Evolutionary conservation across 2,329 filamentous ascomycete genomes (phyloP).

Genomic region (Exophiala calicioides): DNA sequence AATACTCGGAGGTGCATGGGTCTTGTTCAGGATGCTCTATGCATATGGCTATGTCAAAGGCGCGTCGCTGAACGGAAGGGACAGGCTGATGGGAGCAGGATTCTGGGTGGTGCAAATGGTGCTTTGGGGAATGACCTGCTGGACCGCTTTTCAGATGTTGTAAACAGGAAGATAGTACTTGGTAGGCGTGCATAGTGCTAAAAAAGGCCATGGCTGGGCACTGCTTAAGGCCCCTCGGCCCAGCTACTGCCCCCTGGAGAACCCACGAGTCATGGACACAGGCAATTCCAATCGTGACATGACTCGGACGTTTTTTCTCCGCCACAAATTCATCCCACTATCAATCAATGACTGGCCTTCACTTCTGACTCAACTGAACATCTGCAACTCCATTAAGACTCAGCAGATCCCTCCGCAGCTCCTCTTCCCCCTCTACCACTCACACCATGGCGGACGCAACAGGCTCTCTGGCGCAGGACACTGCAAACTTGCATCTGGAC

Average conservation of each 20-base stretch:
- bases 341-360: constrained; percentile 6
- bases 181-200: not conserved
- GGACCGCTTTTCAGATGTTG: constrained; percentile 27
- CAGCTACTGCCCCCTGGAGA: not conserved
- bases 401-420: not conserved
- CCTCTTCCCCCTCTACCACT: not conserved
- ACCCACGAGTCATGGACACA: not conserved
- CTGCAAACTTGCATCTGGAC: constrained; percentile 75
- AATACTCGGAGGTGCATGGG: constrained; percentile 53
- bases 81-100: constrained; percentile 37
- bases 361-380: not conserved
- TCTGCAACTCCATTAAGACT: not conserved
- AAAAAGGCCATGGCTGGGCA: not conserved
- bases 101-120: constrained; percentile 45
- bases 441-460: constrained; percentile 38
- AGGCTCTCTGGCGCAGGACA: constrained; percentile 46
- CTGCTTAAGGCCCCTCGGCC: not conserved
- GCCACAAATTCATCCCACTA: constrained; percentile 10
- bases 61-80: constrained; percentile 36
- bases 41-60: constrained; percentile 45
- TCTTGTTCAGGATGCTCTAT: constrained; percentile 53
- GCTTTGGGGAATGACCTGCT: constrained; percentile 35
- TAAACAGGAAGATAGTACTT: constrained; percentile 2
- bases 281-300: not conserved
- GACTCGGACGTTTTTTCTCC: constrained; percentile 6